Percentiles rank a stretch among this genome's conserved stretches.
phyloP scores from a whole-genome alignment of 257 asterid genomes.

The Nicotiana sylvestris region DNA sequence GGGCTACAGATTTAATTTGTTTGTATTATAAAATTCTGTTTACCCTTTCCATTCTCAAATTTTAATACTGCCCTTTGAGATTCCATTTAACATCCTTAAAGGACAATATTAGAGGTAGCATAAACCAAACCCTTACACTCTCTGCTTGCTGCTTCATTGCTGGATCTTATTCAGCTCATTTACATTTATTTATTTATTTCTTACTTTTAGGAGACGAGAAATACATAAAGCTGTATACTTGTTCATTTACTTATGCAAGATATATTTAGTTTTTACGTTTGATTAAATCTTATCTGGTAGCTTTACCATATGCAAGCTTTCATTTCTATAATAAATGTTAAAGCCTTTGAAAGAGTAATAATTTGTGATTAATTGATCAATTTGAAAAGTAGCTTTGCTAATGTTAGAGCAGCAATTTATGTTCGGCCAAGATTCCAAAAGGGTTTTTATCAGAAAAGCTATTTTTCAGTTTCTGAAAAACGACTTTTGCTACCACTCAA shows the following conservation, averaged over 20 bases:
- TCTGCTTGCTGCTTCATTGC: conserved; percentile 29
- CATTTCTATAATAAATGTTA: not conserved
- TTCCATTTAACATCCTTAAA: conserved; percentile 50
- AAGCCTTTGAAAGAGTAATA: not conserved
- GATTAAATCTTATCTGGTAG: not conserved
- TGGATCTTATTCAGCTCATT: conserved; percentile 16
- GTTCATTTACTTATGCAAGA: not conserved
- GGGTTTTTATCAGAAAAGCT: too few relatives aligned
- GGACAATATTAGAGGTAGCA: conserved; percentile 38
- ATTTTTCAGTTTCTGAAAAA: too few relatives aligned
- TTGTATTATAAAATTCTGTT: conserved; percentile 21
- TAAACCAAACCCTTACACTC: conserved; percentile 39
- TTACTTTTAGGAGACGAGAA: not conserved
- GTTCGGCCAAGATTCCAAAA: too few relatives aligned
- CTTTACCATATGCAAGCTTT: not conserved
- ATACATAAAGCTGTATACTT: too few relatives aligned
- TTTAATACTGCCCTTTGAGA: conserved; percentile 35
- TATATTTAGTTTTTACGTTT: too few relatives aligned
- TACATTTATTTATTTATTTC: not conserved
- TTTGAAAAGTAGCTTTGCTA: too few relatives aligned
- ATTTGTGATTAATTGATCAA: too few relatives aligned
- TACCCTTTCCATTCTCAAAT: conserved; percentile 31
- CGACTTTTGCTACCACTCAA: too few relatives aligned
- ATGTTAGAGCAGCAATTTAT: too few relatives aligned
- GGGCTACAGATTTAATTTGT: conserved; percentile 48